These are phyloP conservation scores for Serendipita sp. DNA, from an alignment of 768 basidiomycete species.

Conservation along the genomic window DNA sequence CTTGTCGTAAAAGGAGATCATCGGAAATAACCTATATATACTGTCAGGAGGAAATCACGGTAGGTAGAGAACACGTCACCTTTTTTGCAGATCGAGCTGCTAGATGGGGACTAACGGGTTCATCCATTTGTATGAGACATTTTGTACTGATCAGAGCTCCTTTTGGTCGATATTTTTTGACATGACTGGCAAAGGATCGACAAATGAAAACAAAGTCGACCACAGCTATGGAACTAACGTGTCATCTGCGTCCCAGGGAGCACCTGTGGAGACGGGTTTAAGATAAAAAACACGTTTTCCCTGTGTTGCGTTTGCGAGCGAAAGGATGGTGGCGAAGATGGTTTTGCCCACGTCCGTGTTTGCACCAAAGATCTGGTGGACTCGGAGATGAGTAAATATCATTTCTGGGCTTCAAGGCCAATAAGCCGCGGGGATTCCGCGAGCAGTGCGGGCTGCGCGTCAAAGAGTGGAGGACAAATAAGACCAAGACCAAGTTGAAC, in stretches of 20 bases:
- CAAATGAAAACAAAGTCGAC: neutral
- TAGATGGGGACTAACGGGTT: constrained; percentile 88
- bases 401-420: neutral
- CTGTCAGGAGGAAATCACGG: neutral
- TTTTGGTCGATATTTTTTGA: constrained; percentile 35
- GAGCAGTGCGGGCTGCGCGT: neutral
- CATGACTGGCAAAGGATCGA: constrained; percentile 28
- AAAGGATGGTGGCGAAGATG: constrained; percentile 69
- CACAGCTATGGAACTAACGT: constrained; percentile 32
- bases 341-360: constrained; percentile 97
- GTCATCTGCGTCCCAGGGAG: constrained; percentile 67
- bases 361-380: constrained; percentile 87
- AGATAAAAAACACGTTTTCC: constrained; percentile 46
- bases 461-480: neutral
- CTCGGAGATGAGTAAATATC: constrained; percentile 68
- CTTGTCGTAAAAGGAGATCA: constrained; percentile 43
- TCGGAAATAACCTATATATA: constrained; percentile 33
- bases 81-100: constrained; percentile 32
- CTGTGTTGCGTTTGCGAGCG: constrained; percentile 51
- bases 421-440: neutral
- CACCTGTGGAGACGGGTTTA: constrained; percentile 88
- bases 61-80: neutral
- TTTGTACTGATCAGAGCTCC: constrained; percentile 33
- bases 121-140: constrained; percentile 69
- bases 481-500: neutral